Evolutionary conservation across 2,329 filamentous ascomycete species (phyloP).

Genomic region (Magnaporthales sp.): DNA sequence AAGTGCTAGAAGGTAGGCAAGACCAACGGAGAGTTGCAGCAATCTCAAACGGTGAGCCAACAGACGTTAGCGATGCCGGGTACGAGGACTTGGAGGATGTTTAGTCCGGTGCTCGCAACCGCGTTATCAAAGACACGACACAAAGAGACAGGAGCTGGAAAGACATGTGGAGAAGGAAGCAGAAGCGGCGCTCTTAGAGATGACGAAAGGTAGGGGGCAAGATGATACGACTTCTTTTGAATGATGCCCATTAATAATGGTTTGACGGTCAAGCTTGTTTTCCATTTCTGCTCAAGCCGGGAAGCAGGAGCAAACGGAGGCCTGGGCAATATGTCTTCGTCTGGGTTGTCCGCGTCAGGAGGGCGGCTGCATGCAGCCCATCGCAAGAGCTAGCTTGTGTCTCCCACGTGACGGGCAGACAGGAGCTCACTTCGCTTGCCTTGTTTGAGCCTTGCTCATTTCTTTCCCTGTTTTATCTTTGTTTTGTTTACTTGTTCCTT

Average conservation of each 20-base stretch:
- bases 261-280: not conserved
- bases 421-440: not conserved
- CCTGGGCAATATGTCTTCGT: not conserved
- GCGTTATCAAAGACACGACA: not conserved
- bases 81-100: not conserved
- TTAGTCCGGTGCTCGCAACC: not conserved
- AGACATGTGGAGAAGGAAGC: not conserved
- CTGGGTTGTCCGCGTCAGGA: not conserved
- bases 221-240: not conserved
- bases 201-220: not conserved
- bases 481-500: not conserved
- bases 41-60: not conserved
- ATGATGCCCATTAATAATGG: not conserved
- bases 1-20: not conserved
- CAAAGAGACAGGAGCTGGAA: not conserved
- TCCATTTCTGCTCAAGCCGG: not conserved
- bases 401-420: not conserved
- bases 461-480: slow-evolving; percentile 1
- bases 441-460: not conserved
- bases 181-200: not conserved
- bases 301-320: not conserved
- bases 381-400: not conserved
- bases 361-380: not conserved
- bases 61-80: not conserved
- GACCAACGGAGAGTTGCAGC: not conserved